These are phyloP conservation scores for Cyberlindnera mycetangii DNA, from an alignment of 805 yeast genomes.

Conservation along the genomic window DNA sequence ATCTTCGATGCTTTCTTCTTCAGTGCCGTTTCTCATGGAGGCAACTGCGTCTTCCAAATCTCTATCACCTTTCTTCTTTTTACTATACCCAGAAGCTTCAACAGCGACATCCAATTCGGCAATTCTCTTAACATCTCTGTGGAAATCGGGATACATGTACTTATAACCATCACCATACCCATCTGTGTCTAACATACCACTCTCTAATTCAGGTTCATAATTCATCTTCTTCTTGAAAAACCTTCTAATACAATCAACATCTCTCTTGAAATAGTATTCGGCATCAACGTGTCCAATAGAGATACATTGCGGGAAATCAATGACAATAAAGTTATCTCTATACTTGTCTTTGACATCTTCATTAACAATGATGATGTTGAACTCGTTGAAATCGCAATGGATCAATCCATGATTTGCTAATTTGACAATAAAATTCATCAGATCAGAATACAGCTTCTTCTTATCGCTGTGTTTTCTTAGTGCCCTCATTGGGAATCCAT, in stretches of 20 bases:
- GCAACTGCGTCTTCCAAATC: slow-evolving; percentile 78
- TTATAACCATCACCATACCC: slow-evolving; percentile 81
- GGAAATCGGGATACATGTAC: slow-evolving; percentile 75
- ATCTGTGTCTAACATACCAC: slow-evolving; percentile 69
- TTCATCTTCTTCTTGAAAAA: slow-evolving; percentile 79
- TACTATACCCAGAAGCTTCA: slow-evolving; percentile 82
- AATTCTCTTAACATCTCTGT: slow-evolving; percentile 66
- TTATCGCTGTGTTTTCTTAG: slow-evolving; percentile 68
- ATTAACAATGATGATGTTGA: slow-evolving; percentile 84
- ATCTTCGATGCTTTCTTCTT: slow-evolving; percentile 30
- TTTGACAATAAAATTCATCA: slow-evolving; percentile 83
- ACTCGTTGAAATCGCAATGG: slow-evolving; percentile 97
- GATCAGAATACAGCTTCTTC: slow-evolving; percentile 70
- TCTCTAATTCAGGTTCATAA: slow-evolving; percentile 66
- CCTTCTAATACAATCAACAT: slow-evolving; percentile 82
- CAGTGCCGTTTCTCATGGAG: slow-evolving; percentile 50
- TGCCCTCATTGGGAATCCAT: slow-evolving; percentile 88
- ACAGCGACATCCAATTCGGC: slow-evolving; percentile 80
- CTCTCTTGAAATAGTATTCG: slow-evolving; percentile 82
- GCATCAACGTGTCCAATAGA: slow-evolving; percentile 92
- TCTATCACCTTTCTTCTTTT: slow-evolving; percentile 51
- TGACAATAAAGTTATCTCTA: slow-evolving; percentile 78
- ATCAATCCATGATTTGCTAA: slow-evolving; percentile 86
- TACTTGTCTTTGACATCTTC: slow-evolving; percentile 44
- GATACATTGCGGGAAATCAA: slow-evolving; percentile 98